Conservation (phyloP, 2,329 filamentous ascomycete genomes). For the Aureobasidium sp. region DNA sequence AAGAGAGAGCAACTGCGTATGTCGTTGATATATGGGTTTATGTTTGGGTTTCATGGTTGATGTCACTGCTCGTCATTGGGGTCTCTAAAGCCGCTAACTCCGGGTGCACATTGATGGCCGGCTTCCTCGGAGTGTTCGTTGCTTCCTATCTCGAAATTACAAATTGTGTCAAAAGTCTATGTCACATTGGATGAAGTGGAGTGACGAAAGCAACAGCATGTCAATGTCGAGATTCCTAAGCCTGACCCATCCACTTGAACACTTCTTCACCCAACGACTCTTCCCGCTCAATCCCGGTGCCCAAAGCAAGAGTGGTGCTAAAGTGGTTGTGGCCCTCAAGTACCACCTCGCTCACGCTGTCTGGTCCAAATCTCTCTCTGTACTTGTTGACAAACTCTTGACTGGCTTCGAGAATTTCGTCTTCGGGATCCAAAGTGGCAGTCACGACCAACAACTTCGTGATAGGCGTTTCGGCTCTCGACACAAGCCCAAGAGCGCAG, state of each 20-base stretch:
- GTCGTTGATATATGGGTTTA: not conserved
- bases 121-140: not conserved
- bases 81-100: not conserved
- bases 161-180: not conserved
- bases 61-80: conserved; percentile 1
- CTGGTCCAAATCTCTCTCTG: conserved; percentile 17
- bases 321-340: conserved; percentile 26
- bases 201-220: not conserved
- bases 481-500: conserved; percentile 20
- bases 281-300: conserved; percentile 23
- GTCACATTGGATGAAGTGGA: not conserved
- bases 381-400: conserved; percentile 24
- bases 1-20: no score
- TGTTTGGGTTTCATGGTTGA: not conserved
- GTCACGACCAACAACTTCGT: conserved; percentile 21
- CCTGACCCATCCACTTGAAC: conserved; percentile 7
- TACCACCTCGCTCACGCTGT: conserved; percentile 19
- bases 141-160: not conserved
- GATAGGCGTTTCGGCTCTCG: not conserved
- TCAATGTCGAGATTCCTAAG: not conserved
- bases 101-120: not conserved
- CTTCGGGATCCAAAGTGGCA: conserved; percentile 23
- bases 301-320: conserved; percentile 20
- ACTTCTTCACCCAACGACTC: conserved; percentile 22
- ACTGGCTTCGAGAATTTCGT: conserved; percentile 22